These are phyloP conservation scores for Tricholoma hemisulphureum DNA, from an alignment of 768 basidiomycete genomes.

Conservation along the genomic window DNA sequence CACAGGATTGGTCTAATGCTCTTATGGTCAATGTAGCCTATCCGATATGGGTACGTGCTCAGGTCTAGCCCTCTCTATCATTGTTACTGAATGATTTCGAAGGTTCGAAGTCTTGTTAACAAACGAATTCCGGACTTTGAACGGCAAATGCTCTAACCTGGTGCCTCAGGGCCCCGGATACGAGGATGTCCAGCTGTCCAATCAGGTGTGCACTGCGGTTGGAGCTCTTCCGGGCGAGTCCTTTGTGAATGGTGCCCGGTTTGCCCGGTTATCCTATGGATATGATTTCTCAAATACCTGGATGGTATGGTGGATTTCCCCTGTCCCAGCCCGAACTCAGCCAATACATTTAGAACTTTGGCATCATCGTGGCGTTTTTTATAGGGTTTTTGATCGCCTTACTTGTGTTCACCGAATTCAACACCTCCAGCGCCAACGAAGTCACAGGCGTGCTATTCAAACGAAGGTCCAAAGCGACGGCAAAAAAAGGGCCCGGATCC, in stretches of 20 bases:
- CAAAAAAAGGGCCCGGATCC: constrained; percentile 20
- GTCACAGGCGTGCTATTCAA: constrained; percentile 59
- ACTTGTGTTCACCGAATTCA: constrained; percentile 58
- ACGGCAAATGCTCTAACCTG: constrained; percentile 59
- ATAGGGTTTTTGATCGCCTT: constrained; percentile 54
- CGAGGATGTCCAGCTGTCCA: constrained; percentile 48
- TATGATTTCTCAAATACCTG: constrained; percentile 31
- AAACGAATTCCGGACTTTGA: constrained; percentile 77
- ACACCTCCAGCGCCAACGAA: constrained; percentile 38
- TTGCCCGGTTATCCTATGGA: constrained; percentile 47
- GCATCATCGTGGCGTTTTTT: constrained; percentile 67
- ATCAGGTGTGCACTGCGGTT: constrained; percentile 76
- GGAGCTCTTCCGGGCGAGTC: constrained; percentile 61
- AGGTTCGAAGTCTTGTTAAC: constrained; percentile 74
- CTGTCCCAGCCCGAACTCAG: background rate
- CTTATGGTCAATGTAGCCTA: constrained; percentile 27
- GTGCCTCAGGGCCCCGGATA: constrained; percentile 67
- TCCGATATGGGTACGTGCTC: constrained; percentile 39
- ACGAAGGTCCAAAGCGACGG: constrained; percentile 42
- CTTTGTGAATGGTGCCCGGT: constrained; percentile 59
- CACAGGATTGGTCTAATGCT: background rate
- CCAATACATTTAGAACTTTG: constrained; percentile 49
- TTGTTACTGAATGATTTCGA: constrained; percentile 26
- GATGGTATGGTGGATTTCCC: constrained; percentile 15
- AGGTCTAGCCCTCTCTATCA: constrained; percentile 42